Base-by-base conservation (phyloP, 305 asterid genomes). In the Salvia sclarea region DNA sequence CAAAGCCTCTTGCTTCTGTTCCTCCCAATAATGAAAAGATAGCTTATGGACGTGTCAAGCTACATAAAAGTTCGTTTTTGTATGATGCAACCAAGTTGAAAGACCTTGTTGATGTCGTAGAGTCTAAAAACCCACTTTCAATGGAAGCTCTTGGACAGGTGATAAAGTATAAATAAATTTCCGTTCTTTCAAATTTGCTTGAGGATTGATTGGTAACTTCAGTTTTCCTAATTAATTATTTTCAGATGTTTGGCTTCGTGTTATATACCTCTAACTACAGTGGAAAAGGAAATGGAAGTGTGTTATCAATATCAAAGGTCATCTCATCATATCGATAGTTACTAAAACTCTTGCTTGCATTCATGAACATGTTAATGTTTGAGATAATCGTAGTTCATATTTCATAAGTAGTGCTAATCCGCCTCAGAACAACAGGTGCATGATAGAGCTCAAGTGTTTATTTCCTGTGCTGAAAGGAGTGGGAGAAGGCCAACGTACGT, bases 121-220 rank as follows among this genome's bases (percentile, higher is more conserved):
- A 83, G 78, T 85, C 88, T n/a, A 87, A 88, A 64, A 76, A 73
- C 57, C 98, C 98, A n/a, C 57, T 77, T 35, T 75, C 95, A 18
- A 93, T 93, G 97, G 98, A 90, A 80, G 84, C 92, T 58, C 61
- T 89, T 17, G 95, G 95, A 62, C 96, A 86, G 93, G 98, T 86
- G 64, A 86, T 31, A 44, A 33, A 24, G 64, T 16, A 53, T 22
- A 31, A 22, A 22, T 52, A 60, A 24, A 13, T 33, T 6, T 71
- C 14, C 45, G 49, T 76, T 76, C 75, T 79, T 75, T 47, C 28
- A 73, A 67, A 59, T 30, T 25, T 4, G n/a, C 18, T 62, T 65
- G 45, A 62, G 37, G 72, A 40, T 7, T 66, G 61, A 70, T 58
- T 14, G 40, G 64, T 40, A 64, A 66, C 33, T 72, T 72, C 64